Evolutionary conservation across 352 stramenopile genomes (phyloP), one percentile per base, ranked within the genome.

Genomic region (Pythium biforme): DNA sequence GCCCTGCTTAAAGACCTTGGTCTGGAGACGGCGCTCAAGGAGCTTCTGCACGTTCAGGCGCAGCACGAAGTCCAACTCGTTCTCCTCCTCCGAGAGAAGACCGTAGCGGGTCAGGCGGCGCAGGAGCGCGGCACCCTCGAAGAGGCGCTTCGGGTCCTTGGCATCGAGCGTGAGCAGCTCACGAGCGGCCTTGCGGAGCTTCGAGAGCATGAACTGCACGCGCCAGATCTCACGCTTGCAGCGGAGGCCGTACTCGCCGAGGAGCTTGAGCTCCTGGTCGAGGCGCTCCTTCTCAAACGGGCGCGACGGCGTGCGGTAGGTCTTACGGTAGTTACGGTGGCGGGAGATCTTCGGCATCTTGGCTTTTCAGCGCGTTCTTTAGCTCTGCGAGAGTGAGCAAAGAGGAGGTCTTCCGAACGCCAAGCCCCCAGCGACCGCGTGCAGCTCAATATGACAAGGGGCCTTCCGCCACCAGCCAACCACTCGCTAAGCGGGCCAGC

Each of bases 161-260:
- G 88, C 79, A 65, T 99, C 96, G 19, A 99, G 90, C 62, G 97
- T 99, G 47, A 99, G 76, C 12, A 99, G 83, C 69, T 98, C 89
- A 88, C 97, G 97, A 17, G 97, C 97, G 37, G 97, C 96, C 77
- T 99, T 99, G 73, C 97, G 96, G 61, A 99, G 94, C 92, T 99
- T 99, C 66, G 97, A 98, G 58, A 99, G 86, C 59, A 97, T 94
- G 72, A 98, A 98, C 83, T 99, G 97, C 52, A 99, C 96, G 66
- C 97, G 96, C 97, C 97, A 99, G 80, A 99, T 99, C 80, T 99
- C 97, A 70, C 97, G 95, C 94, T 99, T 99, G 94, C 97, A 99
- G 72, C 97, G 91, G 25, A 99, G 94, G 54, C 97, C 97, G 78
- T 99, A 99, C 87, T 99, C 97, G 76, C 97, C 97, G 45, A 98